Evolutionary conservation across 2,329 filamentous ascomycete species (phyloP).

Genomic region (Ophiostoma pallidulum): DNA sequence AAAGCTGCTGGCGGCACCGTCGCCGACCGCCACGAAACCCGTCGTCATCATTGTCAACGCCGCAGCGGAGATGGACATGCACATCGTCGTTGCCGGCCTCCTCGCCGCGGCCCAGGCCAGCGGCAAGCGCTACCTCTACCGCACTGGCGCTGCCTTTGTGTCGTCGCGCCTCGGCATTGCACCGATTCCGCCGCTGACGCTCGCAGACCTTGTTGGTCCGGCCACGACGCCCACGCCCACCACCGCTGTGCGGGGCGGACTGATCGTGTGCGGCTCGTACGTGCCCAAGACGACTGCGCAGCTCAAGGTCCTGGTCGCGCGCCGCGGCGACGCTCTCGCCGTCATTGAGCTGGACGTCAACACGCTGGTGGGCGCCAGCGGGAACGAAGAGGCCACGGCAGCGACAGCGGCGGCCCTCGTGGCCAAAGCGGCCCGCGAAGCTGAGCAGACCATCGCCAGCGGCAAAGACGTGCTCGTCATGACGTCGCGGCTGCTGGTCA

Average conservation of each 20-base stretch:
- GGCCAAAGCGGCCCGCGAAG: constrained; percentile 22
- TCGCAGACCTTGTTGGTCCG: neutral
- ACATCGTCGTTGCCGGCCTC: constrained; percentile 40
- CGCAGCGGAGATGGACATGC: too few relatives aligned
- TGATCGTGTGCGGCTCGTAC: constrained; percentile 2
- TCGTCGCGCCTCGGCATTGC: constrained; percentile 1
- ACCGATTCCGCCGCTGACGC: neutral
- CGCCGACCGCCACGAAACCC: constrained; percentile 24
- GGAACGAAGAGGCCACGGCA: constrained; percentile 34
- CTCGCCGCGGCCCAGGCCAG: constrained; percentile 23
- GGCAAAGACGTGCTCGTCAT: constrained; percentile 48
- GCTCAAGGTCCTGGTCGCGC: constrained; percentile 34
- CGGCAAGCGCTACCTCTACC: constrained; percentile 29
- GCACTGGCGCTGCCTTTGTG: constrained; percentile 6
- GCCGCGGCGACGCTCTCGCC: constrained; percentile 41
- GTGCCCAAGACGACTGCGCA: constrained; percentile 7
- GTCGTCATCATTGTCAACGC: constrained; percentile 38
- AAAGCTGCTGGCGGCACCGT: constrained; percentile 32
- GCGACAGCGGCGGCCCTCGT: constrained; percentile 12
- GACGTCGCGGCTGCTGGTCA: constrained; percentile 42
- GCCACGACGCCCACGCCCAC: neutral
- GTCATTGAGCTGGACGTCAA: too few relatives aligned
- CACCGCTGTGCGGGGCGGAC: too few relatives aligned
- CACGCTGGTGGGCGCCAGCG: constrained; percentile 39
- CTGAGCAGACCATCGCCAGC: constrained; percentile 30